Conservation (phyloP, 305 asterid genomes). For the Plantago coronopus region DNA sequence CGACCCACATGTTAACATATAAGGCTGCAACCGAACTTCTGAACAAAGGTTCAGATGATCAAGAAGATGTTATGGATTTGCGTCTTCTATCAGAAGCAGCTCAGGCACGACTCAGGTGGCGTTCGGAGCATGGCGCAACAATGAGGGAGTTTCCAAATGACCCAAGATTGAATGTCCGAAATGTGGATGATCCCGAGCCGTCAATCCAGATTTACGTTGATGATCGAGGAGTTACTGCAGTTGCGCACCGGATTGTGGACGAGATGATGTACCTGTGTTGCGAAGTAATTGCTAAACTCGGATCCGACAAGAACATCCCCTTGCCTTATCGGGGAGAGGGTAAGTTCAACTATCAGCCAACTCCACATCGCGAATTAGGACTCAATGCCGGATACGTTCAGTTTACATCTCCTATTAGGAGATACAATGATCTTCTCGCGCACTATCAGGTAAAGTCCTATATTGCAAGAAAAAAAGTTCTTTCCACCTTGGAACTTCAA, state of each 20-base stretch:
- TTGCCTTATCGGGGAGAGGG: conserved; percentile 82
- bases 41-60: conserved; percentile 53
- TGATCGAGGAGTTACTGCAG: conserved; percentile 84
- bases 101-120: conserved; percentile 69
- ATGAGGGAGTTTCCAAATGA: conserved; percentile 47
- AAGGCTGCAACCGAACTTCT: conserved; percentile 95
- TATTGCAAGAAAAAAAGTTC: conserved; percentile 4
- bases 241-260: conserved; percentile 62
- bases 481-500: conserved; percentile 50
- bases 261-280: conserved; percentile 99
- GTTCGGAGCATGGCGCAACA: conserved; percentile 88
- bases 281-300: conserved; percentile 84
- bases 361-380: conserved; percentile 82
- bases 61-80: conserved; percentile 71
- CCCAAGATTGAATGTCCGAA: conserved; percentile 70
- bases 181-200: conserved; percentile 89
- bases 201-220: conserved; percentile 76
- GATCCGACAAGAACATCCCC: conserved; percentile 64
- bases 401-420: conserved; percentile 92
- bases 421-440: conserved; percentile 92
- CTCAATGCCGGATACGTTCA: conserved; percentile 89
- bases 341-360: conserved; percentile 67
- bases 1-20: conserved; percentile 94
- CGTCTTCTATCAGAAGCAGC: conserved; percentile 88
- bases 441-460: conserved; percentile 67